phyloP scores from a whole-genome alignment of 2,329 filamentous ascomycete genomes.

The Arthrobotrys sphaeroides region DNA sequence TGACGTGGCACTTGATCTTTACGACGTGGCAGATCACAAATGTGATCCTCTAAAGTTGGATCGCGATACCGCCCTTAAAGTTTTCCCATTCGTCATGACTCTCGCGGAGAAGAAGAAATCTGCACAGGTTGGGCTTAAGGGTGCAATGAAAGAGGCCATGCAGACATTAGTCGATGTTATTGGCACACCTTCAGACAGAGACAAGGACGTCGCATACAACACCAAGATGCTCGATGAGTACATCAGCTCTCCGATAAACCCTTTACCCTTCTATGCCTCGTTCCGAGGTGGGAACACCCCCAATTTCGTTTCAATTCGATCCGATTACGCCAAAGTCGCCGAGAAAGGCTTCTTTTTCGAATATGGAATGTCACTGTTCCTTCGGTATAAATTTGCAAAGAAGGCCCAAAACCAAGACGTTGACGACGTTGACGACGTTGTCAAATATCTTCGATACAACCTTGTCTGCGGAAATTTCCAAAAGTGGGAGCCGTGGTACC shows the following conservation, averaged over 20 bases:
- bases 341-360: slow-evolving; percentile 58
- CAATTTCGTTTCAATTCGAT: slow-evolving; percentile 71
- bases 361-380: slow-evolving; percentile 47
- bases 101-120: slow-evolving; percentile 81
- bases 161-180: slow-evolving; percentile 92
- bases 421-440: slow-evolving; percentile 61
- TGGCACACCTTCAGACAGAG: slow-evolving; percentile 68
- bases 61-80: slow-evolving; percentile 78
- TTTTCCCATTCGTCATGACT: slow-evolving; percentile 83
- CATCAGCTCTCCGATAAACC: slow-evolving; percentile 84
- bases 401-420: slow-evolving; percentile 58
- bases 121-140: slow-evolving; percentile 88
- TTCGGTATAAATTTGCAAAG: slow-evolving; percentile 48
- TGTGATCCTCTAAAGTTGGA: slow-evolving; percentile 82
- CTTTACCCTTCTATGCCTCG: slow-evolving; percentile 80
- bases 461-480: slow-evolving; percentile 60
- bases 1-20: slow-evolving; percentile 59
- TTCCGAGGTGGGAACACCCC: slow-evolving; percentile 80
- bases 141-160: slow-evolving; percentile 86
- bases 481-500: slow-evolving; percentile 63
- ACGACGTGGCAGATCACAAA: slow-evolving; percentile 78
- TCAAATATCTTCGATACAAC: slow-evolving; percentile 60
- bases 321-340: slow-evolving; percentile 56
- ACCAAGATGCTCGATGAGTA: slow-evolving; percentile 82
- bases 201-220: slow-evolving; percentile 78